These are phyloP conservation scores for Aegle marmelos DNA, from an alignment of 345 rosid genomes.

Conservation along the genomic window DNA sequence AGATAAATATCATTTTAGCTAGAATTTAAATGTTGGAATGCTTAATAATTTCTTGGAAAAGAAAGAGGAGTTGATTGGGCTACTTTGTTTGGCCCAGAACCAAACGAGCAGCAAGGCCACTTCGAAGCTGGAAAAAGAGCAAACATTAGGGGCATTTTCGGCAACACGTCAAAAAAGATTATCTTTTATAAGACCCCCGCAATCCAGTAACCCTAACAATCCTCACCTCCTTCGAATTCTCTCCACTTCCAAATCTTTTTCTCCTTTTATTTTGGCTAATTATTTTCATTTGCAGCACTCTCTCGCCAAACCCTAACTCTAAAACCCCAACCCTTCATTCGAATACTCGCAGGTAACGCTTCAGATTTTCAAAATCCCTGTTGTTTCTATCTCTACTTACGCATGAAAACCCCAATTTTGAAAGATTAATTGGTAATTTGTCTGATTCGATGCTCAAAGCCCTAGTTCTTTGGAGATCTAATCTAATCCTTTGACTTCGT, in stretches of 20 bases:
- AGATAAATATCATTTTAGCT: too few species aligned
- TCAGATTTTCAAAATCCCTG: background rate
- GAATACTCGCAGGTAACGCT: constrained; percentile 33
- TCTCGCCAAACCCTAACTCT: constrained; percentile 44
- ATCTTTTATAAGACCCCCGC: background rate
- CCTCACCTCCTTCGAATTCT: background rate
- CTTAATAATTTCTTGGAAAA: too few species aligned
- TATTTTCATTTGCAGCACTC: constrained; percentile 39
- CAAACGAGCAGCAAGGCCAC: background rate
- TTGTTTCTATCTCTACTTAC: background rate
- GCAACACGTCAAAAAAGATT: background rate
- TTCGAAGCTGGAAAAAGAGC: background rate
- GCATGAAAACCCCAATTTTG: constrained; percentile 13
- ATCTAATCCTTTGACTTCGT: background rate
- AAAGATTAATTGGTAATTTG: background rate
- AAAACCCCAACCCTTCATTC: constrained; percentile 4
- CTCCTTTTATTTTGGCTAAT: constrained; percentile 25
- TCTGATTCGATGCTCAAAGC: background rate
- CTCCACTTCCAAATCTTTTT: constrained; percentile 3
- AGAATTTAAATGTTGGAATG: too few species aligned
- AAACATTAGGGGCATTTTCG: constrained; percentile 18
- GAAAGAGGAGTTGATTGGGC: background rate
- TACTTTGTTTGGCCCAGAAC: too few species aligned
- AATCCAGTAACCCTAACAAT: background rate
- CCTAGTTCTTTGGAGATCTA: constrained; percentile 7